Evolutionary conservation across 2,329 filamentous ascomycete genomes (phyloP), one percentile per base, ranked within the genome.

Genomic region (Diaporthe amygdali): DNA sequence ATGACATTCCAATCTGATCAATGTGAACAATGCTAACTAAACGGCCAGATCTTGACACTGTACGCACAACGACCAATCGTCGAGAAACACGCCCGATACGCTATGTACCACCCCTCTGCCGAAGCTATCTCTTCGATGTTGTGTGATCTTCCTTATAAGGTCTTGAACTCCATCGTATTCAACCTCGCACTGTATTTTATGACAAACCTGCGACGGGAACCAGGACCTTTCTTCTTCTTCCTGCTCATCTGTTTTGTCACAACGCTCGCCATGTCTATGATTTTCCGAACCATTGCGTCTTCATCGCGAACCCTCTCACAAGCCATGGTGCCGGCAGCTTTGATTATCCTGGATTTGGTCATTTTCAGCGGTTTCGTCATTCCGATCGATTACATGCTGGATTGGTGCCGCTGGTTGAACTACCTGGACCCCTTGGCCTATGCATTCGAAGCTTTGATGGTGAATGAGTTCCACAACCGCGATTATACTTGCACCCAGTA

Each of bases 11-110:
- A 27, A 73, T 66, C 0, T 73, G 74, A 20, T 68, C 66, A 17
- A 72, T 14, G 73, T 69, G 4, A 0, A 3, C 0, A 15, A 25
- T 2, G 15, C 69, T 71, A 22, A 71, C 46, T 9, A n/a, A 15
- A 15, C n/a, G 2, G 1, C 14, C 72, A 92, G 86, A 96, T 97
- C 78, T 82, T 96, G 41, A 95, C 93, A 0, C 87, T 97, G 5
- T 98, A 96, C 79, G 90, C 93, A 2, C 95, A 97, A 88, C 92
- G 95, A 46, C 93, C 93, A 1, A 97, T 97, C 76, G 94, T 98
- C 72, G 94, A 97, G 79, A 97, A 97, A 80, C 95, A 98, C 76
- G 84, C 88, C 69, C 90, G 93, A 71, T 97, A 97, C 79, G 94
- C 95, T 22, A 87, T 97, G 22, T 97, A 97, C 77, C 95, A 97